These are phyloP conservation scores for Candida namnaoensis DNA, from an alignment of 805 yeast genomes.

Conservation along the genomic window DNA sequence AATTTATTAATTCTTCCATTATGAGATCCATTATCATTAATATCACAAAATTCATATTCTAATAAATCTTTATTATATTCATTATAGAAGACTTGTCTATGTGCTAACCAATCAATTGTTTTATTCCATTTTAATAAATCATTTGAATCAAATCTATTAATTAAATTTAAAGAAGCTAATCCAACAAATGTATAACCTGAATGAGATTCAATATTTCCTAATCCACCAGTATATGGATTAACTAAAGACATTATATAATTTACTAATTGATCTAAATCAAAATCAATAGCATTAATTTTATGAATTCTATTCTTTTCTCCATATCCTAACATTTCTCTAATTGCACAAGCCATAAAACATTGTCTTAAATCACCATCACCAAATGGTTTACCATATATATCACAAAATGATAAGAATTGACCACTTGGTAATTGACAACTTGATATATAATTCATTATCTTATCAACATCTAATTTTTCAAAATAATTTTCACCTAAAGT, in stretches of 20 bases:
- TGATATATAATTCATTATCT: conserved; percentile 44
- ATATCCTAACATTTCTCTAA: conserved; percentile 39
- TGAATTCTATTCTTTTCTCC: conserved; percentile 9
- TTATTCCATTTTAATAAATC: conserved; percentile 18
- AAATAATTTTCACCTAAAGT: conserved; percentile 38
- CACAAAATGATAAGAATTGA: conserved; percentile 41
- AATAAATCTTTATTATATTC: conserved; percentile 14
- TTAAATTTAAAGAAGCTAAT: conserved; percentile 45
- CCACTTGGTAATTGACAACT: conserved; percentile 56
- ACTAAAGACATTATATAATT: conserved; percentile 26
- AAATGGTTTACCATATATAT: conserved; percentile 23
- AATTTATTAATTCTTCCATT: conserved; percentile 83
- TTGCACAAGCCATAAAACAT: conserved; percentile 64
- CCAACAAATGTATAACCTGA: conserved; percentile 87
- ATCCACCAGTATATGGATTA: conserved; percentile 56
- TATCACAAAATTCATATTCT: conserved; percentile 29
- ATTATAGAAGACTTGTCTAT: conserved; percentile 47
- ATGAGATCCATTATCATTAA: conserved; percentile 62
- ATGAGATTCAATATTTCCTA: conserved; percentile 68
- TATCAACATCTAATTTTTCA: conserved; percentile 26
- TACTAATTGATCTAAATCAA: conserved; percentile 32
- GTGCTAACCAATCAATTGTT: conserved; percentile 52
- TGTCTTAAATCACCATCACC: conserved; percentile 69
- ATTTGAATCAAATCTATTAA: conserved; percentile 19
- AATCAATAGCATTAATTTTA: conserved; percentile 4